Evolutionary conservation across 2,329 filamentous ascomycete genomes (phyloP), one percentile per base, ranked within the genome.

Genomic region (Fusarium incarnatum): DNA sequence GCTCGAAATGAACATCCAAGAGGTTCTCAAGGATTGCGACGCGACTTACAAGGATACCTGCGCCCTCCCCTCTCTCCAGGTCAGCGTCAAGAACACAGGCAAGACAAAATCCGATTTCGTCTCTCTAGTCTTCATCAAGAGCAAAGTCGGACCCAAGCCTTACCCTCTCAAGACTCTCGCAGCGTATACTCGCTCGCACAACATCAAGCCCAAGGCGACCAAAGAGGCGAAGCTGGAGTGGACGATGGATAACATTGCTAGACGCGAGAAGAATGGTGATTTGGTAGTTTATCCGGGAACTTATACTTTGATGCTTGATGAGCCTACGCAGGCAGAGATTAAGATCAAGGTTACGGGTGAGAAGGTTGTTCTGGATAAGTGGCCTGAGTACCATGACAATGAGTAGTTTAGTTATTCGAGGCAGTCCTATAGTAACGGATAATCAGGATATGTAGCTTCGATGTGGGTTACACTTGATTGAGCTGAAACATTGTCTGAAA

Each of bases 161-260:
- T 64, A 64, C 2, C 58, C 60, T 1, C 27, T 56, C 7, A 63
- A 64, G 34, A 63, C 60, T 0, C 48, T 64, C 2, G 58, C 58
- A 2, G 58, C 60, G 2, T 63, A 64, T 11, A 25, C 41, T 0
- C 60, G 60, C 1, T 63, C 45, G 0, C 27, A 63, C 0, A 58
- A 56, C 2, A 41, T 64, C 7, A 45, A 30, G 2, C 42, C 60
- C 0, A 18, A 42, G 2, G 30, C 42, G 0, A 37, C 48, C 0
- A 63, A 56, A 18, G 34, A 56, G 1, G 22, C 56, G 1, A 30
- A 30, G 10, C 18, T 64, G 0, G 22, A 48, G 3, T 64, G 60
- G 60, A 63, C 60, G 1, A 11, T 63, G 34, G 60, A 64, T 10
- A 64, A 56, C 1, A 64, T 63, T 16, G 60, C 60, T 0, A 23